These are phyloP conservation scores for Pleurozium schreberi DNA, from an alignment of 225 moss, liverwort and hornwort species.

Conservation along the genomic window DNA sequence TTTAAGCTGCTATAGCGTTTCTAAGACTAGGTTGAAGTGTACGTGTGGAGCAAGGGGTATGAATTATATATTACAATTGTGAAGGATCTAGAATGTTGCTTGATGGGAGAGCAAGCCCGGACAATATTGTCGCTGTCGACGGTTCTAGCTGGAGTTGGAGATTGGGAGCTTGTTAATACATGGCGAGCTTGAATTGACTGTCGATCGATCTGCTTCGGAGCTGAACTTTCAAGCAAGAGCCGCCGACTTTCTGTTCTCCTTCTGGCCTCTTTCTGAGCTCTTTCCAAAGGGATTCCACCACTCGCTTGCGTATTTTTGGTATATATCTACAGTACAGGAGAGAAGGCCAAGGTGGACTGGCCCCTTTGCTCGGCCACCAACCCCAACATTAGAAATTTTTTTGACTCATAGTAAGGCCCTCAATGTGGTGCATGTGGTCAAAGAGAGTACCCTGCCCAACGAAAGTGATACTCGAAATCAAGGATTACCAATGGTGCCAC, in stretches of 20 bases:
- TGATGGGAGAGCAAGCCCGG: background rate
- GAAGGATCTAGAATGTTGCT: background rate
- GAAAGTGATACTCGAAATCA: no score
- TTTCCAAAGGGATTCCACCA: background rate
- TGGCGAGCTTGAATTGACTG: background rate
- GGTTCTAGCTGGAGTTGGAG: background rate
- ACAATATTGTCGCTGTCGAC: background rate
- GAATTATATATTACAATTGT: background rate
- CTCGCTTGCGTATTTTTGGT: background rate
- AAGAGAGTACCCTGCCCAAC: no score
- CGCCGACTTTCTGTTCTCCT: background rate
- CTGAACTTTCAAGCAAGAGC: background rate
- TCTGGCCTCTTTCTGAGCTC: background rate
- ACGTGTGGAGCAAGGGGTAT: background rate
- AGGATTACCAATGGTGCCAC: no score
- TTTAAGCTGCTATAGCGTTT: background rate
- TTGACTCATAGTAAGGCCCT: no score
- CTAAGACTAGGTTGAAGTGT: background rate
- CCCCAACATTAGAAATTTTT: no score
- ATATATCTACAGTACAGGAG: no score
- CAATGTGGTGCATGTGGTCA: no score
- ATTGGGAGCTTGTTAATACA: background rate
- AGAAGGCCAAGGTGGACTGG: no score
- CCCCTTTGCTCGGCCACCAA: no score
- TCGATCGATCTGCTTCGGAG: background rate